Base-by-base conservation (phyloP, 2,329 filamentous ascomycete genomes). In the Cryoendolithus antarcticus region DNA sequence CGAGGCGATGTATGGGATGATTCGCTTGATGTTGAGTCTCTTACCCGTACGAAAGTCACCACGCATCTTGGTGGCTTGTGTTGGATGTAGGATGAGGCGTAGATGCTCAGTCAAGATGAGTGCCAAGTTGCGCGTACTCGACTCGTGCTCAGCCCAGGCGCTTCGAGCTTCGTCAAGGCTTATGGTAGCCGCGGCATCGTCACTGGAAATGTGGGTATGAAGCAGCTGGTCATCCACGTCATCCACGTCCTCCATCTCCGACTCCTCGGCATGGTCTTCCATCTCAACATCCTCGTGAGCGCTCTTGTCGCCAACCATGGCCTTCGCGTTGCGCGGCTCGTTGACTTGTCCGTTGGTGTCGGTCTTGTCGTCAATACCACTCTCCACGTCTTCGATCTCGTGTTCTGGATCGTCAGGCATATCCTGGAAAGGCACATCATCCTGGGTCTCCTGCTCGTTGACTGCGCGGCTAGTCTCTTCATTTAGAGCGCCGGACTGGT, bases 1-100 rank as follows among this genome's bases (percentile, higher is more conserved):
- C 0, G 88, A 96, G 1, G 93, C 91, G 51, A 99, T 96, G 65
- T 98, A 99, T 0, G 93, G 91, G 54, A 99, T 98, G 63, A 99
- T 98, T 51, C 89, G 86, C 64, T 96, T 96, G 69, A 99, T 94
- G 63, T 96, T 98, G 52, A 99, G 84, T 0, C 91, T 82, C 62
- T 99, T 98, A 46, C 91, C 91, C 0, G 91, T 98, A 50, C 91
- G 84, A 73, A 93, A 96, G 50, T 93, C 86, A 32, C 91, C 91
- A 2, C 89, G 88, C 45, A 98, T 82, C 57, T 96, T 98, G 30
- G 91, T 96, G 1, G 89, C 88, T 38, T 93, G 80, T 0, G 89
- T 96, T 0, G 93, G 91, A 0, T 85, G 85, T 30, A 99, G 79
- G 53, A 99, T 96, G 9, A 99, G 77, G 19, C 91, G 86, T 11